These are phyloP conservation scores for Ophiosphaerella narmari DNA, from an alignment of 2,329 filamentous ascomycete genomes.

Conservation along the genomic window DNA sequence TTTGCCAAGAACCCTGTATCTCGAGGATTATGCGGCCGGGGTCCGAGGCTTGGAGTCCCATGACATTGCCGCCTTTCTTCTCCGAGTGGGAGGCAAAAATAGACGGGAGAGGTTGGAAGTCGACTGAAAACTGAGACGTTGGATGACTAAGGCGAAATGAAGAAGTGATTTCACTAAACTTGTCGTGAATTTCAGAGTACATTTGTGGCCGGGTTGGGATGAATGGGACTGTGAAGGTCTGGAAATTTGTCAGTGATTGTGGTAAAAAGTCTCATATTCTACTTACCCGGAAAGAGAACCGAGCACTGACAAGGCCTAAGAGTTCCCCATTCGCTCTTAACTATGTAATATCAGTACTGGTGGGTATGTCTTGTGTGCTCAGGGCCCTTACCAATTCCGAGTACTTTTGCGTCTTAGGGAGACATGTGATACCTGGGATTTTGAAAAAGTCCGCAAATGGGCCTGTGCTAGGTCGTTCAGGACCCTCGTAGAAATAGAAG, in stretches of 20 bases:
- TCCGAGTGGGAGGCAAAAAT: constrained; percentile 21
- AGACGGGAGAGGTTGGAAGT: constrained; percentile 30
- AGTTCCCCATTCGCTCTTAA: constrained; percentile 20
- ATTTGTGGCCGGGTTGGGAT: constrained; percentile 35
- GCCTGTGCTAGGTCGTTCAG: constrained; percentile 34
- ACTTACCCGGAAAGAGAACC: constrained; percentile 29
- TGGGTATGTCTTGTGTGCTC: neutral
- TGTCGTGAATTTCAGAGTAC: constrained; percentile 41
- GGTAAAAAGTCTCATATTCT: neutral
- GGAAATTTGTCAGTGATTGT: neutral
- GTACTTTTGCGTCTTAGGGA: constrained; percentile 37
- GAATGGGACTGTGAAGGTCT: constrained; percentile 33
- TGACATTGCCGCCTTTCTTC: constrained; percentile 29
- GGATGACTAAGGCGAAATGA: constrained; percentile 24
- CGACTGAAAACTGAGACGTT: constrained; percentile 24
- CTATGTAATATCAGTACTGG: constrained; percentile 8
- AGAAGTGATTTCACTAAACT: constrained; percentile 30
- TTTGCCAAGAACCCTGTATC: constrained; percentile 23
- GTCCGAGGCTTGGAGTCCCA: constrained; percentile 26
- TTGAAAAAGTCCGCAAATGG: constrained; percentile 42
- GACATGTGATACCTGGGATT: constrained; percentile 26
- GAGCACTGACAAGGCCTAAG: constrained; percentile 12
- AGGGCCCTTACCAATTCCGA: constrained; percentile 30
- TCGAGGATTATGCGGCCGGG: constrained; percentile 27
- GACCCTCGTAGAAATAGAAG: constrained; percentile 29